phyloP scores from a whole-genome alignment of 75 land plant species.

The Isoetes taiwanensis region DNA sequence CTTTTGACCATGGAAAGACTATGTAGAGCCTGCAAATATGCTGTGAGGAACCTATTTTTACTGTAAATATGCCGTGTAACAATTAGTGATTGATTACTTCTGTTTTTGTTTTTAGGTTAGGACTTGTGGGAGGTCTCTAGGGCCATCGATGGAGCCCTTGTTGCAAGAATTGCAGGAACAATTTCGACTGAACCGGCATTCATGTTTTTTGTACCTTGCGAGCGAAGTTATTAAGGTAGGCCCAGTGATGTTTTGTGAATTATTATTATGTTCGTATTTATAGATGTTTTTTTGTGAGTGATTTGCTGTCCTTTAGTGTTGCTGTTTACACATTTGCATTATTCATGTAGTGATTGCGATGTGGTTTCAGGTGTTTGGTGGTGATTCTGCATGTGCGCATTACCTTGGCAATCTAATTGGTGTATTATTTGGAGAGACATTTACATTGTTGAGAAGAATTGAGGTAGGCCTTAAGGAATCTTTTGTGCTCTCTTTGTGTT shows the following conservation, averaged over 20 bases:
- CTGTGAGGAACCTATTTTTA: constrained; percentile 34
- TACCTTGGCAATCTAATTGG: constrained; percentile 58
- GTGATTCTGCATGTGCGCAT: constrained; percentile 67
- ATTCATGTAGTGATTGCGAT: not conserved
- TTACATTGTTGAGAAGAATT: constrained; percentile 47
- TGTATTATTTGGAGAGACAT: constrained; percentile 61
- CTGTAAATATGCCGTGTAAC: not conserved
- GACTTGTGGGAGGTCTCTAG: constrained; percentile 61
- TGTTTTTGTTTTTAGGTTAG: constrained; percentile 76
- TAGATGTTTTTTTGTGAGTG: not conserved
- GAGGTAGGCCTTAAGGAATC: constrained; percentile 27
- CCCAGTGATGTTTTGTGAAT: not conserved
- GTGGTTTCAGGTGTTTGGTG: constrained; percentile 49
- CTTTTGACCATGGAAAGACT: constrained; percentile 85
- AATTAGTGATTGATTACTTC: no score
- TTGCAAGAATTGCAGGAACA: constrained; percentile 68
- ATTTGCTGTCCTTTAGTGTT: not conserved
- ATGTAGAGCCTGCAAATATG: constrained; percentile 96
- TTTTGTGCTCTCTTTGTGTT: not conserved
- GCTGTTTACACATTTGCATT: not conserved
- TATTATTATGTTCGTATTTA: not conserved
- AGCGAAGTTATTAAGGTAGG: constrained; percentile 99
- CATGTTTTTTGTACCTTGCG: constrained; percentile 90
- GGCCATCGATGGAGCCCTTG: constrained; percentile 63
- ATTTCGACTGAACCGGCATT: constrained; percentile 74